Base-by-base conservation (phyloP, 2,329 filamentous ascomycete genomes). In the Rhynchosporium agropyri region DNA sequence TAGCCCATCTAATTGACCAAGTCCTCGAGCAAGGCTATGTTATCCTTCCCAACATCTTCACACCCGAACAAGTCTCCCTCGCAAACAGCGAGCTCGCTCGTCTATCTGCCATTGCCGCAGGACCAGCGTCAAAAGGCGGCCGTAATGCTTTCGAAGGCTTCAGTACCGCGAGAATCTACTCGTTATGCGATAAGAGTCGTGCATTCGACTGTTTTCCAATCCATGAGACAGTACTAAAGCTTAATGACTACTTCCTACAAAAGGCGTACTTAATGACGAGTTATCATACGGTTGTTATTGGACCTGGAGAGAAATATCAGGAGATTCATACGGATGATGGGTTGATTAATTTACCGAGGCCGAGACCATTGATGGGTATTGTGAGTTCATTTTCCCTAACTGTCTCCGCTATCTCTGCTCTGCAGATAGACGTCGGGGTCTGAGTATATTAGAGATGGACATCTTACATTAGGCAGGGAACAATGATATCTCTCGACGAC, bases 191-290 rank as follows among this genome's bases (percentile, higher is more conserved):
- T 63, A 78, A 78, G 64, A 75, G 72, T 40, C 69, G 76, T 43
- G 72, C 68, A 2, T 78, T 78, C 62, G 76, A 78, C 63, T 74
- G 74, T 61, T 78, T 77, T 60, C 68, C 72, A 4, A 74, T 77
- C 9, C 69, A 78, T 15, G 74, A 76, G 9, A 74, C 74, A 20
- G 74, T 78, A 3, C 64, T 77, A 58, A 75, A 75, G 15, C 64
- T 78, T 58, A 77, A 77, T 60, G 76, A 78, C 58, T 78, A 76
- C 62, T 78, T 78, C 60, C 65, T 78, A 54, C 75, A 77, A 61
- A 69, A 69, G 6, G 73, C 76, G 29, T 77, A 76, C 62, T 65
- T 75, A 15, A 58, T 78, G 38, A 74, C 70, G 4, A 75, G 75
- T 50, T 74, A 74, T 45, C 76, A 77, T 66, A 76, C 76, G 6